Evolutionary conservation across 2,329 filamentous ascomycete species (phyloP), one percentile per base, ranked within the genome.

Genomic region (Sarocladium brachiariae): DNA sequence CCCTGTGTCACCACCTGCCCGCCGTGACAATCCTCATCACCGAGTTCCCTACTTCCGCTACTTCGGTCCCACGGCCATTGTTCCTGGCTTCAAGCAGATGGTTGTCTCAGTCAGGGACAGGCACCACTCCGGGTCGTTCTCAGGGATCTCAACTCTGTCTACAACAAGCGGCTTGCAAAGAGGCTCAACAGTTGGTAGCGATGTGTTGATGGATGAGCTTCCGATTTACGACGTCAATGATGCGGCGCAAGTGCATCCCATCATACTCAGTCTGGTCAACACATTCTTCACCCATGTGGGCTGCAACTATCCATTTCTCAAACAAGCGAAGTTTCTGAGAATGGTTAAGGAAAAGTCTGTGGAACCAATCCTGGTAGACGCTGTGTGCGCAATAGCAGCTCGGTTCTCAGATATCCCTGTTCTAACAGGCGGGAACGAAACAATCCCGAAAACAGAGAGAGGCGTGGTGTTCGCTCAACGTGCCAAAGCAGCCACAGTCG

Each of bases 51-150:
- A 93, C 64, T 95, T 95, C 60, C 77, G 90, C 53, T 95, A 93
- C 66, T 93, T 95, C 63, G 90, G 89, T 0, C 88, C 89, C 0
- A 95, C 90, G 1, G 90, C 89, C 55, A 95, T 95, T 61, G 88
- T 93, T 49, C 89, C 89, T 1, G 89, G 89, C 19, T 95, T 90
- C 70, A 95, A 95, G 67, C 89, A 95, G 65, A 95, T 95, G 88
- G 87, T 95, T 23, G 84, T 87, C 52, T 84, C 86, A 50, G 81
- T 91, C 25, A 78, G 84, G 52, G 83, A 86, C 53, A 74, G 81
- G 53, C 77, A 82, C 21, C 76, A 77, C 21, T 83, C 82, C 49
- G 75, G 74, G 48, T 84, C 80, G 16, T 76, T 80, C 43, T 79
- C 81, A 0, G 72, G 67, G 8, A 69, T 73, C 0, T 80, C 78